Evolutionary conservation across 495 filamentous ascomycete genomes (phyloP), one percentile per base, ranked within the genome.

Genomic region (Hypoxylon lenormandii): DNA sequence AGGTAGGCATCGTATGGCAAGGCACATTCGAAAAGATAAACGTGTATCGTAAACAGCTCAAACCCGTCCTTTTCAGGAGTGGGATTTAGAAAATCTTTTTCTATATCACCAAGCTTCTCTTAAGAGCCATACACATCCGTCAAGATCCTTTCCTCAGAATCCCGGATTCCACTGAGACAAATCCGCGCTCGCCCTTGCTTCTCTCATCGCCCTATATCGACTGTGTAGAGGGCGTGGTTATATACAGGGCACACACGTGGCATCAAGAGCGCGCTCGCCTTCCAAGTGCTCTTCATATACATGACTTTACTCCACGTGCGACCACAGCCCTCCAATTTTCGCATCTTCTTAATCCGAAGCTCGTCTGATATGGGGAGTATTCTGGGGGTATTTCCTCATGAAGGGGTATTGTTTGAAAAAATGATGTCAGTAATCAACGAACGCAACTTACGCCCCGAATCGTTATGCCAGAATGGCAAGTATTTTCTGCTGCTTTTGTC

Each of bases 221-320:
- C 36, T 54, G 38, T 59, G 46, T 36, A 49, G 48, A 54, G 51
- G 30, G 26, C 30, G 22, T 26, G 15, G 19, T 45, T 66, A 71
- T 71, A 55, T 71, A 71, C 68, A 66, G 51, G 15, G 57, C 53
- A 66, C 22, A 54, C 58, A 40, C 28, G 21, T 62, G 38, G 36
- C 42, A 28, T 48, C 16, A 19, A 48, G 50, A 66, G 45, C 50
- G 38, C 22, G n/a, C 22, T 61, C 37, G 18, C 16, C 28, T 60
- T 43, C 15, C 0, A 21, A 58, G 22, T 49, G 38, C 60, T 53
- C 30, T 46, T 47, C 45, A 51, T 65, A 65, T 65, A 61, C 30
- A 70, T 38, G 21, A 26, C 11, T n/a, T 18, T 6, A 49, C 19
- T 26, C 54, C 53, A 55, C 30, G 23, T 63, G 51, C 53, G 30